Evolutionary conservation across 495 filamentous ascomycete species (phyloP).

Genomic region (Lepraria neglecta): DNA sequence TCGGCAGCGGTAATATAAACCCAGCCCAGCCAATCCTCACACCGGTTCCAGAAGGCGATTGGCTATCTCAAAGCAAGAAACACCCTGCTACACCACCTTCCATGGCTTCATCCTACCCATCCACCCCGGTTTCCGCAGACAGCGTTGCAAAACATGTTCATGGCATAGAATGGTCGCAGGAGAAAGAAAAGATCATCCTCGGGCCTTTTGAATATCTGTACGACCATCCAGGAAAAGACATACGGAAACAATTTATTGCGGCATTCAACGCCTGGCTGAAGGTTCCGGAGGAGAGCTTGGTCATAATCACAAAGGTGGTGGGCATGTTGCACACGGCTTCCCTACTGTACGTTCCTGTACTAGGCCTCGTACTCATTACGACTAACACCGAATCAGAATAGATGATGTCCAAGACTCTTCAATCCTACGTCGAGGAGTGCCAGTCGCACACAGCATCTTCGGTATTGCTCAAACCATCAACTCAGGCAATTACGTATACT

Average conservation of each 20-base stretch:
- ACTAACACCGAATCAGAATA: constrained; percentile 43
- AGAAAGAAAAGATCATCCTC: constrained; percentile 72
- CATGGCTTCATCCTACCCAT: constrained; percentile 17
- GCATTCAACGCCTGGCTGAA: constrained; percentile 88
- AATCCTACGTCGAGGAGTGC: constrained; percentile 74
- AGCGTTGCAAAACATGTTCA: constrained; percentile 46
- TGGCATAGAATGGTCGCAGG: constrained; percentile 55
- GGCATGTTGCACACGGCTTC: constrained; percentile 93
- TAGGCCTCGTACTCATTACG: neutral
- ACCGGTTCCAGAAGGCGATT: constrained; percentile 52
- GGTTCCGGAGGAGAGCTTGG: constrained; percentile 70
- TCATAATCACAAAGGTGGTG: constrained; percentile 79
- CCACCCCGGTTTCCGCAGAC: constrained; percentile 38
- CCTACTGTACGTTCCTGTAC: constrained; percentile 51
- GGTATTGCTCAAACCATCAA: constrained; percentile 96
- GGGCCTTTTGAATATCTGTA: constrained; percentile 87
- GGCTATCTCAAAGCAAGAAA: constrained; percentile 37
- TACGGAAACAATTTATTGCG: constrained; percentile 74
- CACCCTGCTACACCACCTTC: constrained; percentile 10
- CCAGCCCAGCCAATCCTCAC: constrained; percentile 46
- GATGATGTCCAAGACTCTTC: constrained; percentile 90
- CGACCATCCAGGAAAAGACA: constrained; percentile 83
- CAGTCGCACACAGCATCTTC: constrained; percentile 91
- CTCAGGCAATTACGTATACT: constrained; percentile 95
- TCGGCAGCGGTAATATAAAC: constrained; percentile 27